Evolutionary conservation across 2,329 filamentous ascomycete genomes (phyloP).

Genomic region (Sclerotinia minor): DNA sequence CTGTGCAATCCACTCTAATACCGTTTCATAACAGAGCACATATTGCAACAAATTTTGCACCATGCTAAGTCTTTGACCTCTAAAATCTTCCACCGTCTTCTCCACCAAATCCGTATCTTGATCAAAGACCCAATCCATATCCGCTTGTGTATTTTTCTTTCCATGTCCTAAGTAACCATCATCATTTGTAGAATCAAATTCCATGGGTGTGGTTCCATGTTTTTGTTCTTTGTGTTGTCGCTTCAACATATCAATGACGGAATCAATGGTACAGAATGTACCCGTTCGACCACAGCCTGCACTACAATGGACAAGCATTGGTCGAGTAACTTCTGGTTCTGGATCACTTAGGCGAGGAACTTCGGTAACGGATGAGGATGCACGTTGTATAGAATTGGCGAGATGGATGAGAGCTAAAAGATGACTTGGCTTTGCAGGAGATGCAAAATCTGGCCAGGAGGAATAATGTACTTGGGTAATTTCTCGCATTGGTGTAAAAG

Average conservation of each 20-base stretch:
- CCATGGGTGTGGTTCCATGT: slow-evolving; percentile 46
- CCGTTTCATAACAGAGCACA: slow-evolving; percentile 93
- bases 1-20: slow-evolving; percentile 77
- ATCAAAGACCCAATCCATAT: slow-evolving; percentile 67
- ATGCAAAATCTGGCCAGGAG: slow-evolving; percentile 96
- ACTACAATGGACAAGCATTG: slow-evolving; percentile 91
- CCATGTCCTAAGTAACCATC: slow-evolving; percentile 37
- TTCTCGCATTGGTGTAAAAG: slow-evolving; percentile 84
- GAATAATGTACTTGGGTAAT: slow-evolving; percentile 94
- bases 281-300: slow-evolving; percentile 95
- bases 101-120: slow-evolving; percentile 77
- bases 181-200: slow-evolving; percentile 35
- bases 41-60: slow-evolving; percentile 92
- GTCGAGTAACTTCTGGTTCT: slow-evolving; percentile 57
- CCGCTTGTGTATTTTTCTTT: slow-evolving; percentile 19
- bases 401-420: slow-evolving; percentile 88
- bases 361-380: slow-evolving; percentile 37
- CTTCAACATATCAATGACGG: slow-evolving; percentile 94
- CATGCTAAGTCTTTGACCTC: slow-evolving; percentile 88
- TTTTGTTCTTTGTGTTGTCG: slow-evolving; percentile 60
- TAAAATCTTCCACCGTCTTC: slow-evolving; percentile 86
- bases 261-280: slow-evolving; percentile 95
- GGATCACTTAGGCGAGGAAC: slow-evolving; percentile 57
- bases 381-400: slow-evolving; percentile 71
- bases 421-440: slow-evolving; percentile 84